These are phyloP conservation scores for Selenicereus undatus DNA, from an alignment of 148 eudicot genomes.

Conservation along the genomic window DNA sequence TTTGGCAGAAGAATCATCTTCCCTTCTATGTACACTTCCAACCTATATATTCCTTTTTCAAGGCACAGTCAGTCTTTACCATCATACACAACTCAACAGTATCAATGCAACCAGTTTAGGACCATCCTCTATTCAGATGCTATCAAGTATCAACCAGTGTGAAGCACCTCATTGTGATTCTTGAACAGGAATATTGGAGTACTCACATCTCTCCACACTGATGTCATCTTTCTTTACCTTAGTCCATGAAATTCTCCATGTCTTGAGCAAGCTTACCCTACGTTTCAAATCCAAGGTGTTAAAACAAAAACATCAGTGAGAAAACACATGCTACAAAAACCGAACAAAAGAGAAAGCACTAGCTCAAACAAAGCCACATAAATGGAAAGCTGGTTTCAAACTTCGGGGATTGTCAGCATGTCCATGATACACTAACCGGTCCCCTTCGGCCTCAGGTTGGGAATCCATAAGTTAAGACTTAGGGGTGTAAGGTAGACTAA, in stretches of 20 bases:
- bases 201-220: conserved; percentile 41
- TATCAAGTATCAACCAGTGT: background rate
- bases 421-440: background rate
- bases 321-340: background rate
- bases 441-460: background rate
- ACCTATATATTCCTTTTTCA: background rate
- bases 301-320: background rate
- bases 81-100: background rate
- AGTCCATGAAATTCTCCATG: conserved; percentile 73
- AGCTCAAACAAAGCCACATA: background rate
- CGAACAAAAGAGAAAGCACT: background rate
- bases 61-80: background rate
- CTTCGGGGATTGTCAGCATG: background rate
- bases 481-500: background rate
- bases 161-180: conserved; percentile 29
- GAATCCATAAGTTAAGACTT: background rate
- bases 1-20: background rate
- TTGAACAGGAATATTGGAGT: conserved; percentile 52
- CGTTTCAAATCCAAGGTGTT: conserved; percentile 4
- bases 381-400: background rate
- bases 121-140: background rate
- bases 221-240: conserved; percentile 40
- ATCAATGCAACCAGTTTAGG: background rate
- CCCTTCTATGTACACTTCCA: background rate
- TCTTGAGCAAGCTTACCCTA: conserved; percentile 73